Conservation (phyloP, 2,329 filamentous ascomycete species). For the Elsinoe batatas region DNA sequence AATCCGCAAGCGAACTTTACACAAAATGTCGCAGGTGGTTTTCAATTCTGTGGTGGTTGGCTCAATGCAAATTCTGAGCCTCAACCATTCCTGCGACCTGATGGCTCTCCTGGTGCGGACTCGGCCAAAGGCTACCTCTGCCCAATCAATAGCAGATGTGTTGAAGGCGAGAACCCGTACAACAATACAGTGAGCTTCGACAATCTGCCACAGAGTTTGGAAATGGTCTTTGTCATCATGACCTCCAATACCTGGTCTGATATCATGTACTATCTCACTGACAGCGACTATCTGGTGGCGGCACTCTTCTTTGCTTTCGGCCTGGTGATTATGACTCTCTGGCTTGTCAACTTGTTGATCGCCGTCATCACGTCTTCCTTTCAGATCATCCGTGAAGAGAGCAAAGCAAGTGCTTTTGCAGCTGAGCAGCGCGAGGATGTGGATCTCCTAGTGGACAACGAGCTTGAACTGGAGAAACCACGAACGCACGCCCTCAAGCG, state of each 20-base stretch:
- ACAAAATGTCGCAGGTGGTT: slow-evolving; percentile 36
- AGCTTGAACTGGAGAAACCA: slow-evolving; percentile 29
- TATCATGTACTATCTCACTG: slow-evolving; percentile 83
- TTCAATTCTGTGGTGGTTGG: slow-evolving; percentile 81
- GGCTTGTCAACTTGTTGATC: slow-evolving; percentile 89
- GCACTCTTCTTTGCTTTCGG: slow-evolving; percentile 63
- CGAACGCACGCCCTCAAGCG: slow-evolving; percentile 50
- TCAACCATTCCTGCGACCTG: slow-evolving; percentile 40
- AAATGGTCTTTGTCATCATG: slow-evolving; percentile 97
- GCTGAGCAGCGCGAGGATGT: slow-evolving; percentile 44
- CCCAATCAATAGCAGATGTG: slow-evolving; percentile 70
- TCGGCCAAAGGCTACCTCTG: slow-evolving; percentile 79
- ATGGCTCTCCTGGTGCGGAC: slow-evolving; percentile 42
- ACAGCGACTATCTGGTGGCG: slow-evolving; percentile 81
- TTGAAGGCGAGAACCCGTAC: slow-evolving; percentile 69
- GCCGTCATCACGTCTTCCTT: slow-evolving; percentile 98
- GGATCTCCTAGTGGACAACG: slow-evolving; percentile 27
- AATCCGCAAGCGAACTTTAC: slow-evolving; percentile 44
- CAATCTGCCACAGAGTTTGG: slow-evolving; percentile 82
- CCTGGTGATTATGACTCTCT: slow-evolving; percentile 88
- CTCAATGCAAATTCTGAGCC: slow-evolving; percentile 47
- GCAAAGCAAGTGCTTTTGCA: slow-evolving; percentile 86
- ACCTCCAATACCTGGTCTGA: slow-evolving; percentile 95
- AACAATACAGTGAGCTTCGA: slow-evolving; percentile 88
- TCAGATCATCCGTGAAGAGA: slow-evolving; percentile 95